A percentile compares a stretch with the other conserved stretches of the same genome.
phyloP scores from a whole-genome alignment of 2,329 filamentous ascomycete species.

The Pseudopyrenochaeta lycopersici region DNA sequence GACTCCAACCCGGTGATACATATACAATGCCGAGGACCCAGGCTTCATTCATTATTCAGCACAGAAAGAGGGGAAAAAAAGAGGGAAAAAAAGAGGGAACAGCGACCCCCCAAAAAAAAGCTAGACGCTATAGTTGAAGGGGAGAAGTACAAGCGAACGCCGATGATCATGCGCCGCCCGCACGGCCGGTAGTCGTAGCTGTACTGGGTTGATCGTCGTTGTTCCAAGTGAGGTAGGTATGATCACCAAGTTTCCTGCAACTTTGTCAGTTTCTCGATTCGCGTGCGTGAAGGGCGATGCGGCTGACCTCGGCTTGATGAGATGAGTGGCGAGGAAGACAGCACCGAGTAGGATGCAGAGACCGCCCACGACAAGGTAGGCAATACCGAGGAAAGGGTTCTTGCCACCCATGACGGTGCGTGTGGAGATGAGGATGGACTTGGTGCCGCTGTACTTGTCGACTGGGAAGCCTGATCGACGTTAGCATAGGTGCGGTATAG shows the following conservation, averaged over 20 bases:
- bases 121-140: not conserved
- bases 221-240: conserved; percentile 98
- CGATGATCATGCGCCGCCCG: conserved; percentile 42
- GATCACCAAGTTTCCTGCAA: conserved; percentile 90
- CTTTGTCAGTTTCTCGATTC: conserved; percentile 18
- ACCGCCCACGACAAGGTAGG: conserved; percentile 92
- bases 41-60: conserved; percentile 26
- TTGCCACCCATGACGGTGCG: conserved; percentile 92
- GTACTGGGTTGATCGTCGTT: conserved; percentile 67
- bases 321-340: conserved; percentile 87
- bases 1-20: conserved; percentile 32
- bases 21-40: conserved; percentile 33
- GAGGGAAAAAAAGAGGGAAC: too few relatives aligned
- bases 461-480: conserved; percentile 77
- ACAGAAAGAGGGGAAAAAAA: too few relatives aligned
- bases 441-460: conserved; percentile 80
- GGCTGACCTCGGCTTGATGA: conserved; percentile 85
- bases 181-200: conserved; percentile 60
- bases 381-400: conserved; percentile 95
- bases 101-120: too few relatives aligned
- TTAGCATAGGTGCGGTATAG: conserved; percentile 26
- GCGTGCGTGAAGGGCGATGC: not conserved
- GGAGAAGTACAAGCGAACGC: conserved; percentile 3
- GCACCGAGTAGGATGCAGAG: conserved; percentile 89
- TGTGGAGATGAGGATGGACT: conserved; percentile 88